Evolutionary conservation across 2,329 filamentous ascomycete genomes (phyloP), one percentile per base, ranked within the genome.

Genomic region (Fusarium decemcellulare): DNA sequence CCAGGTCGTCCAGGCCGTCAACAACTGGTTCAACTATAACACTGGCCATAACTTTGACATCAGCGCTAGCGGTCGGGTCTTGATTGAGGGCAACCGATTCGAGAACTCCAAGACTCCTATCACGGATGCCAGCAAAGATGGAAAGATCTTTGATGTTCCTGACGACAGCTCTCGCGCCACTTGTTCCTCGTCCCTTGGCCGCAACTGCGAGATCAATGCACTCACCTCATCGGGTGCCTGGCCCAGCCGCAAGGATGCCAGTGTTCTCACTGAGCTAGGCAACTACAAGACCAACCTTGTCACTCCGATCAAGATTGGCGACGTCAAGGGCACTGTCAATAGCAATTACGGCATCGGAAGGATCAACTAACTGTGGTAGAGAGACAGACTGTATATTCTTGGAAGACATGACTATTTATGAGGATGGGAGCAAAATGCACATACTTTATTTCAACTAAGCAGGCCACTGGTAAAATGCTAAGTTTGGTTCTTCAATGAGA

Each of bases 1-100:
- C 40, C 78, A 80, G 36, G 59, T 72, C 42, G 65, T 76, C 8
- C 83, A 83, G 62, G 80, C 79, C 80, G 30, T 48, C 60, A 83
- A 83, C 76, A 82, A 81, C 76, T 80, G 80, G 74, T 85, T 80
- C 76, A 76, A 76, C 65, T 73, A 78, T 61, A 81, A 78, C 71
- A 74, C 72, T 10, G 81, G 83, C 55, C 83, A 86, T 74, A 79
- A 81, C 27, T 85, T 86, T 63, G 84, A 83, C 48, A 74, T 81
- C 34, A 74, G 70, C 42, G 48, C 61, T 8, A 74, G 75, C 29
- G 67, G 65, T 52, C 76, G 75, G 16, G 76, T 78, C 8, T 67
- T 83, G 8, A 73, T 84, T 29, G 83, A 85, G 69, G 84, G 83
- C 34, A 85, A 85, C 74, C 78, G 79, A 2, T 48, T 48, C n/a